Evolutionary conservation across 2,329 filamentous ascomycete genomes (phyloP), one percentile per base, ranked within the genome.

Genomic region (Cladosporium sp.): DNA sequence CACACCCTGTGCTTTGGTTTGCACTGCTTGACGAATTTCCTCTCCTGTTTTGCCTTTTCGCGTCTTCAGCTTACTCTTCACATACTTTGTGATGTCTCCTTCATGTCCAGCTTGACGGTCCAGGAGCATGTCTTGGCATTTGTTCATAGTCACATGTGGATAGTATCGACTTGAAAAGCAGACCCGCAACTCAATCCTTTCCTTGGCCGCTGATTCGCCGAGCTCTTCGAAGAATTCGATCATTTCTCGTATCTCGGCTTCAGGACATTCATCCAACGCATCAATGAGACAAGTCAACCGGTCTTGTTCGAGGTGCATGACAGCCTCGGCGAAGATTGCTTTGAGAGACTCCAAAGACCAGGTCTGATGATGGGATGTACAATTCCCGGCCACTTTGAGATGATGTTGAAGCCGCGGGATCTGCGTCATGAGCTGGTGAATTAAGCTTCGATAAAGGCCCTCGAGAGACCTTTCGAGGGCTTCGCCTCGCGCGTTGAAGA

Each of bases 401-500:
- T 15, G 36, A 15, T 38, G 14, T 61, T 79, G 77, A 0, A 84
- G 71, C 0, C 79, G 73, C 0, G 77, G 73, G 0, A 74, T 65
- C 0, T 72, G 68, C 0, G 75, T 28, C 0, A 87, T 71, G 0
- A 87, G 71, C 47, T 87, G 83, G 1, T 75, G 67, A 0, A 87
- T 64, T 0, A 87, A 64, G 0, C 83, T 83, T 2, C 84, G 78
- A 68, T 85, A 86, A 73, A 87, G 79, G 71, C 4, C 73, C 0
- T 74, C 34, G 0, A 78, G 75, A 0, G 83, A 80, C 64, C 77
- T 84, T 58, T 87, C 83, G 7, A 83, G 71, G 2, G 72, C 36
- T 36, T 75, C 73, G 0, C 82, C 83, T 64, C 80, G 73, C 0
- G 82, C 82, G 64, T 84, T 81, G 75, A 85, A 85, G 75, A 84